Conservation (phyloP, 345 rosid species). For the Lumnitzera littorea region DNA sequence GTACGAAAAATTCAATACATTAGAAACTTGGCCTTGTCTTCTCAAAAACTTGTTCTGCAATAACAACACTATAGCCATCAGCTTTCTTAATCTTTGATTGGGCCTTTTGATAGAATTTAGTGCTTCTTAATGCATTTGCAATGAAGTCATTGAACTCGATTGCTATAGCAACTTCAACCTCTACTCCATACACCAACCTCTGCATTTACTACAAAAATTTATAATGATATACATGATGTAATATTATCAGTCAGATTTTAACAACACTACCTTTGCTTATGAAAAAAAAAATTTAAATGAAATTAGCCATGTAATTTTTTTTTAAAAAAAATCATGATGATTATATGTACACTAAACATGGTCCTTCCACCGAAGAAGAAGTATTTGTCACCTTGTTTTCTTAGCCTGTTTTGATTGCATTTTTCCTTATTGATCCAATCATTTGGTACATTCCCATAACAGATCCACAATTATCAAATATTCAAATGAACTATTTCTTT, state of each 20-base stretch:
- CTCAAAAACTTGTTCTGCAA: no score
- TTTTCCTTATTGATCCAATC: slow-evolving; percentile 95
- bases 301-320: no score
- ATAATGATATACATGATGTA: no score
- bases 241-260: no score
- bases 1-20: no score
- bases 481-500: no score
- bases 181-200: slow-evolving; percentile 62
- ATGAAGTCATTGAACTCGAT: slow-evolving; percentile 80
- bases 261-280: no score
- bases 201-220: slow-evolving; percentile 4
- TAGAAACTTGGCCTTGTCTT: slow-evolving; percentile 34
- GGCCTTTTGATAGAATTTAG: slow-evolving; percentile 56
- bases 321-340: no score
- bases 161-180: slow-evolving; percentile 64
- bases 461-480: slow-evolving; percentile 7
- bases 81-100: slow-evolving; percentile 68
- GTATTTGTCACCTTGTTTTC: slow-evolving; percentile 89
- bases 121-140: slow-evolving; percentile 52
- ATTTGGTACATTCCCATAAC: slow-evolving; percentile 86
- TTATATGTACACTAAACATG: slow-evolving; percentile 37
- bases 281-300: no score
- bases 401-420: slow-evolving; percentile 93
- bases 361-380: slow-evolving; percentile 95
- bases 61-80: background rate